Conservation (phyloP, 2,329 filamentous ascomycete species). For the Fusarium lyarnte region DNA sequence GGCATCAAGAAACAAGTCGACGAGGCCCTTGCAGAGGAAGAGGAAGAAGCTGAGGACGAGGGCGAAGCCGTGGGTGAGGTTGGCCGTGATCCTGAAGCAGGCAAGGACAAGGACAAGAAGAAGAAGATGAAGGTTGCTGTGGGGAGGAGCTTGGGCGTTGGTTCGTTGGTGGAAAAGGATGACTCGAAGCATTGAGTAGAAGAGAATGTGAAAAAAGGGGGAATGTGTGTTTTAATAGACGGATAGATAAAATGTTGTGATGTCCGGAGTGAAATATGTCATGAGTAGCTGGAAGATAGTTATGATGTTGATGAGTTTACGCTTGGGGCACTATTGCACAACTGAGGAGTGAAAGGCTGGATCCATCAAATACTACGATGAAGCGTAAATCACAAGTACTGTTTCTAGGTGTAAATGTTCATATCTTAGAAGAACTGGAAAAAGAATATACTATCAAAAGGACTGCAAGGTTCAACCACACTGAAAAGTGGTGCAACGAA, state of each 20-base stretch:
- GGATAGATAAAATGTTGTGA: conserved; percentile 40
- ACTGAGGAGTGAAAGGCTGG: background rate
- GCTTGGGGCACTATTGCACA: background rate
- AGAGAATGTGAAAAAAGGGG: background rate
- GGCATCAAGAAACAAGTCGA: conserved; percentile 63
- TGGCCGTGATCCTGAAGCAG: conserved; percentile 58
- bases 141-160: conserved; percentile 81
- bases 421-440: background rate
- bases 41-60: conserved; percentile 63
- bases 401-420: fast-evolving
- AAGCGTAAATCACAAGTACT: background rate
- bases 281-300: background rate
- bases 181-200: conserved; percentile 55
- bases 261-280: conserved; percentile 19
- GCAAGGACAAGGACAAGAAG: conserved; percentile 43
- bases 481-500: background rate
- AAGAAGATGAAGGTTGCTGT: conserved; percentile 86
- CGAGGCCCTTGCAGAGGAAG: conserved; percentile 54
- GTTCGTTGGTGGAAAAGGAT: conserved; percentile 77
- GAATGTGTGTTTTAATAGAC: conserved; percentile 34
- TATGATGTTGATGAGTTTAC: background rate
- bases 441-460: background rate
- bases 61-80: conserved; percentile 76
- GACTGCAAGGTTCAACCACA: background rate
- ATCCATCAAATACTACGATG: background rate